phyloP scores from a whole-genome alignment of 306 rosid species.

The Cicer judaicum region DNA sequence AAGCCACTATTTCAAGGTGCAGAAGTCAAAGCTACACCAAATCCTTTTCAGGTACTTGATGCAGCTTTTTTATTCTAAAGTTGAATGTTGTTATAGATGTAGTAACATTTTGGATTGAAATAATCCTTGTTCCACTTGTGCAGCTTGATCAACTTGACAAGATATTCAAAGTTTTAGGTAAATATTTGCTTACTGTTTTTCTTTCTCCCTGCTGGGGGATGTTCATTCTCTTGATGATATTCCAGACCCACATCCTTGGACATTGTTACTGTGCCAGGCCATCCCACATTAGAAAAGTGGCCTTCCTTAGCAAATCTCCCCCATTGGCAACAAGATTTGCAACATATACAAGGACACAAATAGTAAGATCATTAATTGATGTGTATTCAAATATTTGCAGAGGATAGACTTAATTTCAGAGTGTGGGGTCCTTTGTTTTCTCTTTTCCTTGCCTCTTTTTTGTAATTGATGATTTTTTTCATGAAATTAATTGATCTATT shows the following conservation, averaged over 20 bases:
- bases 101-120: constrained; percentile 38
- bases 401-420: constrained; percentile 32
- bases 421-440: constrained; percentile 21
- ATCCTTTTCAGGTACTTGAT: constrained; percentile 86
- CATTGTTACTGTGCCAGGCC: constrained; percentile 70
- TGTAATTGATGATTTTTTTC: background rate
- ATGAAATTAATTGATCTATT: constrained; percentile 33
- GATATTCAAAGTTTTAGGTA: constrained; percentile 98
- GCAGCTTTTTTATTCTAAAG: constrained; percentile 26
- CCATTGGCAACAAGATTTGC: constrained; percentile 82
- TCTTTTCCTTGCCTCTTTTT: constrained; percentile 8
- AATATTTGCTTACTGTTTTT: constrained; percentile 36
- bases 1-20: constrained; percentile 98
- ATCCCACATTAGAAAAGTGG: constrained; percentile 96
- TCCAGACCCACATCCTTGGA: constrained; percentile 46
- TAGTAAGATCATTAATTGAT: constrained; percentile 65
- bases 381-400: constrained; percentile 33
- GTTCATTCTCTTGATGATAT: constrained; percentile 44
- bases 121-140: constrained; percentile 48
- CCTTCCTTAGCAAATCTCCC: constrained; percentile 89
- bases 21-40: constrained; percentile 84
- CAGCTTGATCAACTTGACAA: constrained; percentile 99
- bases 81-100: constrained; percentile 13
- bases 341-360: constrained; percentile 87
- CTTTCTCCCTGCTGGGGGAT: constrained; percentile 47